A percentile compares a stretch with the other conserved stretches of the same genome.
Conservation (phyloP, 305 asterid species). For the Vinca major region DNA sequence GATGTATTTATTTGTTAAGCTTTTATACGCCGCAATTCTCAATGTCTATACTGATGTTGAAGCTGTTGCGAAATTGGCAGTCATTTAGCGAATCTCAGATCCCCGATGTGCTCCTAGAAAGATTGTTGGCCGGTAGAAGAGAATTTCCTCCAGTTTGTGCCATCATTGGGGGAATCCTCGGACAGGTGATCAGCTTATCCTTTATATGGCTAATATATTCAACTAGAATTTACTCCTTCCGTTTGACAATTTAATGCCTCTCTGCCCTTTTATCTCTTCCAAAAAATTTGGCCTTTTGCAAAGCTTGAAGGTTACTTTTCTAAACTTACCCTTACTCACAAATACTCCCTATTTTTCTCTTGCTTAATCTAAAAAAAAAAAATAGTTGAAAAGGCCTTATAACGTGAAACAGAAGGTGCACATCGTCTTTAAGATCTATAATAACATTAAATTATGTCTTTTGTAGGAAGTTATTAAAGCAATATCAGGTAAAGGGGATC, state of each 20-base stretch:
- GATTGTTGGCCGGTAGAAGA: conserved; percentile 51
- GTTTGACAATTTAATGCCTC: too few relatives aligned
- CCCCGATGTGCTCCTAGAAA: conserved; percentile 65
- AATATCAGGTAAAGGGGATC: conserved; percentile 93
- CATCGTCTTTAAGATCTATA: neutral
- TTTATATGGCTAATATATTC: neutral
- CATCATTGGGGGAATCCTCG: conserved; percentile 81
- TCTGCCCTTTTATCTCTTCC: too few relatives aligned
- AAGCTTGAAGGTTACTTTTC: too few relatives aligned
- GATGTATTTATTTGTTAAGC: conserved; percentile 1
- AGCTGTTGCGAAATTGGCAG: conserved; percentile 31
- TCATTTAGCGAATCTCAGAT: conserved; percentile 53
- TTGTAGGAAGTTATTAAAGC: conserved; percentile 89
- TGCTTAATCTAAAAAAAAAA: too few relatives aligned
- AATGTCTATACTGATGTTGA: neutral
- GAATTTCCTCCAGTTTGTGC: conserved; percentile 98
- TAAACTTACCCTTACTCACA: too few relatives aligned
- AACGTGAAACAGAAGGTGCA: neutral
- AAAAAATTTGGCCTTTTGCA: too few relatives aligned
- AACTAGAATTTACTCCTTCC: too few relatives aligned
- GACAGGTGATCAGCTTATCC: conserved; percentile 48
- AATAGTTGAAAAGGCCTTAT: too few relatives aligned
- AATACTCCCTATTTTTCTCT: too few relatives aligned
- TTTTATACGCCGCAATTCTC: neutral
- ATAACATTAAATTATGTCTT: conserved; percentile 10